A percentile compares a stretch with the other conserved stretches of the same genome.
Evolutionary conservation across 768 basidiomycete species (phyloP).

Genomic region (Asterophora parasitica): DNA sequence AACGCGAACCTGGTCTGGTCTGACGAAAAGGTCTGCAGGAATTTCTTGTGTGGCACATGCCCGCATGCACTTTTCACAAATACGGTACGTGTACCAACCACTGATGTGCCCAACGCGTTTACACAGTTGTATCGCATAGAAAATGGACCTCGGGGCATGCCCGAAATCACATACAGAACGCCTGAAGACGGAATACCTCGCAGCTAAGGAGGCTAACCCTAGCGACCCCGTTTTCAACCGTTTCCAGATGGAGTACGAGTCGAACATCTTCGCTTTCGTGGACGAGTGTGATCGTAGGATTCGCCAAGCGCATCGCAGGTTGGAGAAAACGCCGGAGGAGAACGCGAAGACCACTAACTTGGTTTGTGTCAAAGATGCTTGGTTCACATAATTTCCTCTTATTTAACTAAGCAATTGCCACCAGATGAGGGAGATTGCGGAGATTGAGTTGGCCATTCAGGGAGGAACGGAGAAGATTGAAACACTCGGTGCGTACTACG

Average conservation of each 20-base stretch:
- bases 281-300: constrained; percentile 98
- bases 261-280: constrained; percentile 92
- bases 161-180: constrained; percentile 95
- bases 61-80: constrained; percentile 97
- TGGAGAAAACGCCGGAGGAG: constrained; percentile 99
- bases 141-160: constrained; percentile 99
- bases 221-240: constrained; percentile 76
- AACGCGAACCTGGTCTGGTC: constrained; percentile 91
- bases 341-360: constrained; percentile 98
- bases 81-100: constrained; percentile 57
- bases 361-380: constrained; percentile 38
- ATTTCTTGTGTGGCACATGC: constrained; percentile 98
- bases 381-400: background rate
- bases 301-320: constrained; percentile 83
- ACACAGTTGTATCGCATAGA: constrained; percentile 42
- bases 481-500: constrained; percentile 54
- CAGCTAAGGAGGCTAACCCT: constrained; percentile 71
- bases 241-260: constrained; percentile 94
- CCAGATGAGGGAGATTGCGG: constrained; percentile 98
- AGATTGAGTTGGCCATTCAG: constrained; percentile 98
- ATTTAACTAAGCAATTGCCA: constrained; percentile 2
- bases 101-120: background rate
- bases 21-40: constrained; percentile 97
- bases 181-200: constrained; percentile 84
- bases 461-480: constrained; percentile 99